Conservation (phyloP, 2,329 filamentous ascomycete species). For the Aspergillus nomiae region DNA sequence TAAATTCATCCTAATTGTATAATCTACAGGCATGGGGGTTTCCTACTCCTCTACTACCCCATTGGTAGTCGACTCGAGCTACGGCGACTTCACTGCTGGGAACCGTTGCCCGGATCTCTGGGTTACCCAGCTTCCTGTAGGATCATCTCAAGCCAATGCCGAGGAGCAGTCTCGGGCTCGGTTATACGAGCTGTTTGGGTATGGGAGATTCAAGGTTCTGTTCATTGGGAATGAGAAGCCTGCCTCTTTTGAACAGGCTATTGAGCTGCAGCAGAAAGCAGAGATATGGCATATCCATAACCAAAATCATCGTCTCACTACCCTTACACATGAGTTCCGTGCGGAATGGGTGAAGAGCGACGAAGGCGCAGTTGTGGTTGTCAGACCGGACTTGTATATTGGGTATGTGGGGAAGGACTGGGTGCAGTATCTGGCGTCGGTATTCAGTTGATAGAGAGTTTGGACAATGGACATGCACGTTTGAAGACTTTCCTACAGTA, state of each 20-base stretch:
- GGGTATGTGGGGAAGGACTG: slow-evolving; percentile 4
- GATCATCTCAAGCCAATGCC: too few relatives aligned
- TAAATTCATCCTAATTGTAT: not conserved
- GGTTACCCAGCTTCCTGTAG: not conserved
- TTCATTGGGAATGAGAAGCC: not conserved
- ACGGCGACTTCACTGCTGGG: slow-evolving; percentile 3
- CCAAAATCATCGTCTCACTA: not conserved
- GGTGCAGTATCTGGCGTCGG: not conserved
- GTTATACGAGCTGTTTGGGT: not conserved
- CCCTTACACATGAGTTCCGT: not conserved
- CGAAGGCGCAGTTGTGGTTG: slow-evolving; percentile 2
- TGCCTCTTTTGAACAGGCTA: not conserved
- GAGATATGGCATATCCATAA: slow-evolving; percentile 2
- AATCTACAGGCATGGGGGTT: slow-evolving; percentile 4
- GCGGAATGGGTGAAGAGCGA: not conserved
- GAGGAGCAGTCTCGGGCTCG: not conserved
- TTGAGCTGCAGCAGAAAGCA: not conserved
- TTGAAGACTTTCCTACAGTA: not conserved
- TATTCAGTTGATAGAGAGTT: not conserved
- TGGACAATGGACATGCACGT: not conserved
- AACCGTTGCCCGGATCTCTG: slow-evolving; percentile 4
- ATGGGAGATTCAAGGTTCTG: slow-evolving; percentile 1
- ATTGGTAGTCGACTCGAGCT: not conserved
- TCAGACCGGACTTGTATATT: slow-evolving; percentile 4
- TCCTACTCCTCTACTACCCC: not conserved